phyloP scores from a whole-genome alignment of 2,329 filamentous ascomycete species.

The Verticillium dahliae region DNA sequence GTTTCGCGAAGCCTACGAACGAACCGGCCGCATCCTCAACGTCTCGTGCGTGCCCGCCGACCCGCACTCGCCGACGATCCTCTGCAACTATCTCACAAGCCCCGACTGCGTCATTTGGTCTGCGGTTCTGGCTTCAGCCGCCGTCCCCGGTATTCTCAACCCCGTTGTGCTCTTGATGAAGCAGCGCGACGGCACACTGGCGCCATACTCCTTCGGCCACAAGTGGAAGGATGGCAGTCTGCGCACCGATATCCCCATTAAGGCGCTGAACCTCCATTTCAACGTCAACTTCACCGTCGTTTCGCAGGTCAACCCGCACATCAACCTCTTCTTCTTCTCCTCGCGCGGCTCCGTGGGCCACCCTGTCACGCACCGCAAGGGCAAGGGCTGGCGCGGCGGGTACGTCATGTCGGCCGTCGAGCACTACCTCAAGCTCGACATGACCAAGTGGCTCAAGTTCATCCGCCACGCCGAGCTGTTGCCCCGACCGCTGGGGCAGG shows the following conservation, averaged over 20 bases:
- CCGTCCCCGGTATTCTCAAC: constrained; percentile 92
- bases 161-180: constrained; percentile 93
- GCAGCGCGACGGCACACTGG: constrained; percentile 65
- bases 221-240: constrained; percentile 98
- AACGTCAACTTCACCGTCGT: constrained; percentile 97
- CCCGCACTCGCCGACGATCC: constrained; percentile 83
- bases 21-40: constrained; percentile 90
- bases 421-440: constrained; percentile 91
- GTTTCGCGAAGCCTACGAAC: constrained; percentile 88
- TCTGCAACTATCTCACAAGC: constrained; percentile 91
- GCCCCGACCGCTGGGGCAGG: constrained; percentile 83
- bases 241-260: constrained; percentile 90
- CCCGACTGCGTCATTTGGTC: constrained; percentile 99
- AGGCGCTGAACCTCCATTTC: constrained; percentile 90
- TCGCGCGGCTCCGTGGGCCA: constrained; percentile 86
- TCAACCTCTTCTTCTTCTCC: constrained; percentile 98
- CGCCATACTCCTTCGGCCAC: constrained; percentile 92
- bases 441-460: constrained; percentile 97
- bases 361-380: constrained; percentile 88
- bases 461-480: constrained; percentile 87
- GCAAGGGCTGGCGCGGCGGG: constrained; percentile 91
- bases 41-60: constrained; percentile 94
- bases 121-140: constrained; percentile 87
- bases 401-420: constrained; percentile 89
- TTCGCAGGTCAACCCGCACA: constrained; percentile 86